These are phyloP conservation scores for Isatis lusitanica DNA, from an alignment of 441 rosid species.

Conservation along the genomic window DNA sequence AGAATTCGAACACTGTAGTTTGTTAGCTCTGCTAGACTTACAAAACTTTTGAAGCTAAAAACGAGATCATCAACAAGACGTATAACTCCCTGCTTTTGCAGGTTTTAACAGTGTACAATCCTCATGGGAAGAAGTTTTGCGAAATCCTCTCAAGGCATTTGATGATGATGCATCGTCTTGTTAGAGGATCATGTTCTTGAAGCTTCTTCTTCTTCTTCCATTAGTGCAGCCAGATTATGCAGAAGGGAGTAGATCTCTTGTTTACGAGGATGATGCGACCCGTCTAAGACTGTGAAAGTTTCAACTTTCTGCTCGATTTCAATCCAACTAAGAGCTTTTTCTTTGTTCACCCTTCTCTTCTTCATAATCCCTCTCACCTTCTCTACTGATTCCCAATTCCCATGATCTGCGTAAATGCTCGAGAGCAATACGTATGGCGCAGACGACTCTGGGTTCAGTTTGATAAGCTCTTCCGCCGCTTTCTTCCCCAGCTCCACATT, in stretches of 20 bases:
- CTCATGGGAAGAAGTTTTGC: not conserved
- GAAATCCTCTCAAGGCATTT: not conserved
- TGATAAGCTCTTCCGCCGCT: constrained; percentile 51
- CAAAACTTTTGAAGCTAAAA: constrained; percentile 35
- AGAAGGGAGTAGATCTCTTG: constrained; percentile 44
- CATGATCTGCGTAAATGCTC: constrained; percentile 46
- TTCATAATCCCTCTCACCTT: constrained; percentile 51
- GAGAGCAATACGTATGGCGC: constrained; percentile 52
- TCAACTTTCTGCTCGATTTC: constrained; percentile 46
- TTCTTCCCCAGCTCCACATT: constrained; percentile 48
- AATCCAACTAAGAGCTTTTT: constrained; percentile 57
- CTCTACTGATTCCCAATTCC: constrained; percentile 52
- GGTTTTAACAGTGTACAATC: constrained; percentile 31
- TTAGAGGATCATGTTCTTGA: constrained; percentile 27
- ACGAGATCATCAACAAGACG: constrained; percentile 16
- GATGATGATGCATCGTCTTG: constrained; percentile 12
- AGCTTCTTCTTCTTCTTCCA: constrained; percentile 54
- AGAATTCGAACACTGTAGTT: constrained; percentile 14
- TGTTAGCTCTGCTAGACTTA: constrained; percentile 31
- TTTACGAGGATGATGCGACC: constrained; percentile 49
- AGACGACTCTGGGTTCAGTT: constrained; percentile 44
- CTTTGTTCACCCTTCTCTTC: constrained; percentile 42
- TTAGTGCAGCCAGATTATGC: constrained; percentile 45
- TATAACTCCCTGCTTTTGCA: constrained; percentile 34
- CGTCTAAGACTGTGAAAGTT: constrained; percentile 50